Base-by-base conservation (phyloP, 2,329 filamentous ascomycete genomes). In the Dichotomopilus funicola region DNA sequence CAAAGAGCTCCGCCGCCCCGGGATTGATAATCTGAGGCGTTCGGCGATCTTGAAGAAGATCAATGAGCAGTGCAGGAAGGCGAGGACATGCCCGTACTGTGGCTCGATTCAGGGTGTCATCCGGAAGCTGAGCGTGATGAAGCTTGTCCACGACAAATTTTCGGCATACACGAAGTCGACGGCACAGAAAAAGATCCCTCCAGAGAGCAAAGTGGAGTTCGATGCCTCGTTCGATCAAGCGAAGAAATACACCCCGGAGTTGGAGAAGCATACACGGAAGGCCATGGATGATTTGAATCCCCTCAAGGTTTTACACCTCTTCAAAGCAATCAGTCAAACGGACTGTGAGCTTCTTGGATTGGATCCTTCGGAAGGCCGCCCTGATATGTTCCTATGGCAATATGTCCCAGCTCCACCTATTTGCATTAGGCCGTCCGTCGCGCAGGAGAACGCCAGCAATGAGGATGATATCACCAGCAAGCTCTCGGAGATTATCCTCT, bases 331-430 rank as follows among this genome's bases (percentile, higher is more conserved):
- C 54, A 86, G 84, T 10, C 82, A 88, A 2, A 82, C 83, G 6
- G 94, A 99, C 69, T 96, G 92, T 68, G 91, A 97, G 70, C 78
- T 99, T 27, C 78, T 99, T 1, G 92, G 92, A 4, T 82, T 99
- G 64, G 86, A 96, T 65, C 89, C 91, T 1, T 79, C 82, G 11
- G 91, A 96, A 64, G 90, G 90, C 9, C 82, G 91, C 13, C 94
- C 94, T 0, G 94, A 99, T 69, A 95, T 95, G 85, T 95, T 97
- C 70, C 83, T 99, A 45, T 99, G 94, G 94, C 91, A 96, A 67
- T 95, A 91, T 66, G 80, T 99, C 38, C 94, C 94, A 1, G 92
- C 92, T 0, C 92, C 94, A 1, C 94, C 94, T 0, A 89, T 97
- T 5, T 95, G 90, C 63, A 95, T 99, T 65, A 82, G 94, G 57